Base-by-base conservation (phyloP, 2,329 filamentous ascomycete species). In the Calonectria henricotiae region DNA sequence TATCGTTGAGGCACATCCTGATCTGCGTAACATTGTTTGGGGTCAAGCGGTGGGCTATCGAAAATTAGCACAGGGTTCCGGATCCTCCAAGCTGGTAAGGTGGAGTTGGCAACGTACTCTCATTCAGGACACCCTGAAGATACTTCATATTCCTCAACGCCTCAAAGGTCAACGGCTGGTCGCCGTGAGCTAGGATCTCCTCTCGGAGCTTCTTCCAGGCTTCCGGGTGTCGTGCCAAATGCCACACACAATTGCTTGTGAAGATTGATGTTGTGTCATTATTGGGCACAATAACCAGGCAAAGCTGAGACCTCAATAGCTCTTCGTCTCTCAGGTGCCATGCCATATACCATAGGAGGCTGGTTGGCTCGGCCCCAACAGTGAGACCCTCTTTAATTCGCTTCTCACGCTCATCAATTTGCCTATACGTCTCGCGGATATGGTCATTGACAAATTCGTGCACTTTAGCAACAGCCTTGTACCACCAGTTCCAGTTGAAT, bases 1-100 rank as follows among this genome's bases (percentile, higher is more conserved):
- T 87, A 76, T 88, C 86, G 30, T 71, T 69, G 13, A 69, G 67
- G 46, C 68, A 68, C 25, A 67, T 62, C 11, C 71, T 65, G 30
- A 71, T 65, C 47, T 73, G 68, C 9, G 68, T 70, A 15, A 71
- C 68, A n/a, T 73, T 73, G 64, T 73, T 73, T 37, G 71, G 71
- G 37, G 70, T 70, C 30, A 73, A 43, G 7, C 69, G 69, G 54
- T 71, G 69, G 17, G 67, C 67, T 68, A 46, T 62, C 39, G 3
- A 46, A 25, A 32, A 46, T 62, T 46, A 62, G 32, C n/a, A 11
- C 55, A 44, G 17, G 51, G 51, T 32, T 23, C 11, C 20, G 25
- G 51, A 58, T 58, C 32, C 49, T 54, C 32, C 41, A 20, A 41
- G 55, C 20, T 27, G 54, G 20, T 25, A 3, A 2, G 13, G 43